These are phyloP conservation scores for Dunaliella primolecta DNA, from an alignment of 139 green algal species.

Conservation along the genomic window DNA sequence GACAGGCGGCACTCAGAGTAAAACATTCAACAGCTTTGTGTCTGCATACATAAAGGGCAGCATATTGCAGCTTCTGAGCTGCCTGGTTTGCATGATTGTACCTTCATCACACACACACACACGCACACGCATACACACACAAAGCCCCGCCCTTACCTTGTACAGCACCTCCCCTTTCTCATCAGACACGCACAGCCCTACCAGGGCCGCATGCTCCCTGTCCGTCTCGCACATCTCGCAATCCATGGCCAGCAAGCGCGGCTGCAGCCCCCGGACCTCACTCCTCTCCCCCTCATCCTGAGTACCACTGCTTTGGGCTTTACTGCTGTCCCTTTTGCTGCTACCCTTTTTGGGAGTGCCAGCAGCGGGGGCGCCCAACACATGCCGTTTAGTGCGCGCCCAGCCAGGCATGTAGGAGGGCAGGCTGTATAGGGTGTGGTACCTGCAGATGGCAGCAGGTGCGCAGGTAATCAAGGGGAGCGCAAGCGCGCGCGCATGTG, in stretches of 20 bases:
- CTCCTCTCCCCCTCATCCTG: neutral
- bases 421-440: neutral
- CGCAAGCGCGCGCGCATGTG: too few relatives aligned
- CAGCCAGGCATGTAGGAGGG: conserved; percentile 21
- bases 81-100: too few relatives aligned
- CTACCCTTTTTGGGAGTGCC: neutral
- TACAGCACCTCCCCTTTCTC: conserved; percentile 36
- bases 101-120: too few relatives aligned
- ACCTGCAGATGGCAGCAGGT: too few relatives aligned
- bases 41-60: too few relatives aligned
- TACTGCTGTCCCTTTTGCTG: neutral
- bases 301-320: neutral
- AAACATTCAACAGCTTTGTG: too few relatives aligned
- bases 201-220: conserved; percentile 29
- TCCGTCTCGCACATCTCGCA: conserved; percentile 66
- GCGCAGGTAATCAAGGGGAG: too few relatives aligned
- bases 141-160: conserved; percentile 23
- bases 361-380: neutral
- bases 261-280: neutral
- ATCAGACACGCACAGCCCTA: conserved; percentile 52
- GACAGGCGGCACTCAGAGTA: too few relatives aligned
- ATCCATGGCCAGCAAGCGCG: conserved; percentile 48
- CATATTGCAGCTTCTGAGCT: too few relatives aligned
- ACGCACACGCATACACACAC: too few relatives aligned
- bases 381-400: conserved; percentile 13